Percentiles rank a stretch among this genome's conserved stretches.
phyloP scores from a whole-genome alignment of 306 rosid genomes.

The Vachellia collinsii region DNA sequence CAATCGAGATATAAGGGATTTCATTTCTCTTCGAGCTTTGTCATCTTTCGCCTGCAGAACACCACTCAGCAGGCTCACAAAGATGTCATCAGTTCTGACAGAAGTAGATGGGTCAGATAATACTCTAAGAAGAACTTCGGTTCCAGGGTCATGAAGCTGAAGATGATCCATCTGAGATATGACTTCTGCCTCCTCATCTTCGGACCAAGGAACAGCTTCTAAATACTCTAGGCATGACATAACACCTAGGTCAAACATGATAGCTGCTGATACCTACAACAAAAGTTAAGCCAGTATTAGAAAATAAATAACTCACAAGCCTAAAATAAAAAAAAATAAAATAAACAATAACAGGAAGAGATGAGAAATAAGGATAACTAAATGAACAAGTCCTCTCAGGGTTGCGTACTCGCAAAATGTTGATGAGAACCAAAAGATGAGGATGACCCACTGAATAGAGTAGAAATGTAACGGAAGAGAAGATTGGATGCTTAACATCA shows the following conservation, averaged over 20 bases:
- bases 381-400: neutral
- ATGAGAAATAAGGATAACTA: neutral
- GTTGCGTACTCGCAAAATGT: neutral
- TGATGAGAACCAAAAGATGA: neutral
- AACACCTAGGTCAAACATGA: constrained; percentile 83
- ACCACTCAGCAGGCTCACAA: constrained; percentile 55
- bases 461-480: neutral
- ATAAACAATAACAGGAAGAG: neutral
- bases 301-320: neutral
- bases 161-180: constrained; percentile 62
- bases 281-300: constrained; percentile 4
- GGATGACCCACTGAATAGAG: constrained; percentile 10
- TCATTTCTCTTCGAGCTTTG: constrained; percentile 88
- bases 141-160: constrained; percentile 56
- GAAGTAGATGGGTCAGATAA: constrained; percentile 66
- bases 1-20: constrained; percentile 66
- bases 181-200: constrained; percentile 75
- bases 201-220: constrained; percentile 90
- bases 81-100: constrained; percentile 56
- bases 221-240: constrained; percentile 72
- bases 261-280: constrained; percentile 77
- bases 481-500: constrained; percentile 5
- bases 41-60: constrained; percentile 89
- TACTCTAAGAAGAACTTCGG: constrained; percentile 67
- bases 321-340: neutral